Percentiles rank a stretch among this genome's conserved stretches.
Evolutionary conservation across 495 filamentous ascomycete species (phyloP).

Genomic region (Penicillium maclennaniae): DNA sequence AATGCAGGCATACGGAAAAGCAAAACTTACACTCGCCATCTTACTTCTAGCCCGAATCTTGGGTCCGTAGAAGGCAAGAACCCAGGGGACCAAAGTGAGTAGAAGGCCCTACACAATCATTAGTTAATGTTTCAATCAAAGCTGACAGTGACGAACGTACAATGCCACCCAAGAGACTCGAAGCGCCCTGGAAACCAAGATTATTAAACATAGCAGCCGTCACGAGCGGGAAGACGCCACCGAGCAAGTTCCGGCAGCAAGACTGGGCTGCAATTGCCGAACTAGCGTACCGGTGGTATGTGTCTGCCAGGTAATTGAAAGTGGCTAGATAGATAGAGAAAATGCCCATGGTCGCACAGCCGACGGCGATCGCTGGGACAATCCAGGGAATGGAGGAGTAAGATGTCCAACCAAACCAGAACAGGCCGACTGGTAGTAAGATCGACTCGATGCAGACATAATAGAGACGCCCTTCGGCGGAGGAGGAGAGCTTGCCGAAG

Average conservation of each 20-base stretch:
- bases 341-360: slow-evolving; percentile 79
- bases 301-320: slow-evolving; percentile 94
- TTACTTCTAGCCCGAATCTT: slow-evolving; percentile 73
- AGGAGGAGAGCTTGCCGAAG: slow-evolving; percentile 43
- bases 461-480: slow-evolving; percentile 77
- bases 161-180: slow-evolving; percentile 72
- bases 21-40: slow-evolving; percentile 57
- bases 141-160: slow-evolving; percentile 22
- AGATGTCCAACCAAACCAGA: slow-evolving; percentile 79
- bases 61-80: slow-evolving; percentile 75
- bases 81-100: slow-evolving; percentile 80
- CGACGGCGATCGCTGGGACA: slow-evolving; percentile 66
- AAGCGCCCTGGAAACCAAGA: slow-evolving; percentile 69
- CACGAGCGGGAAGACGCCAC: slow-evolving; percentile 77
- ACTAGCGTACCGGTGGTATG: slow-evolving; percentile 78
- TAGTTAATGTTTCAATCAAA: slow-evolving; percentile 2
- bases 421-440: slow-evolving; percentile 69
- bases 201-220: slow-evolving; percentile 66
- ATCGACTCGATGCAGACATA: slow-evolving; percentile 72
- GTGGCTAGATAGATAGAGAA: slow-evolving; percentile 84
- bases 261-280: slow-evolving; percentile 86
- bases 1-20: neutral
- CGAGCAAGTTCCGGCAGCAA: slow-evolving; percentile 79
- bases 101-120: slow-evolving; percentile 42
- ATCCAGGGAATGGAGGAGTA: slow-evolving; percentile 71